Base-by-base conservation (phyloP, 2,329 filamentous ascomycete genomes). In the Magnaporthiopsis incrustans region DNA sequence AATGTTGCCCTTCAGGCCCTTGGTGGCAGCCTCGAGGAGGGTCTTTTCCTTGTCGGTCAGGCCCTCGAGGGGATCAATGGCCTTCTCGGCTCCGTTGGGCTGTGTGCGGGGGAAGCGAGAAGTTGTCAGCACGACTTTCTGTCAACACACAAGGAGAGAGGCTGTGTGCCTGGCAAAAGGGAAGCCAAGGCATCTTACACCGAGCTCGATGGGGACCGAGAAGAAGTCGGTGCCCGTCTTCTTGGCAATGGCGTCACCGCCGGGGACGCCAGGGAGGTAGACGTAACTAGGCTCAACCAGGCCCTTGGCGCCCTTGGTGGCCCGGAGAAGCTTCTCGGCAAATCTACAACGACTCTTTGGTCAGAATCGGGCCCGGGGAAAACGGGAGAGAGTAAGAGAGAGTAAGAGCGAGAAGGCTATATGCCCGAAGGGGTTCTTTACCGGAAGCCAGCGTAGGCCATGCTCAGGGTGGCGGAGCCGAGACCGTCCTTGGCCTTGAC, bases 241-340 rank as follows among this genome's bases (percentile, higher is more conserved):
- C 84, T 96, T 92, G 67, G 84, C 85, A 71, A 99, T 89, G 69
- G 86, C 91, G 63, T 94, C 90, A 73, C 95, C 95, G 67, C 94
- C 95, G 64, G 89, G 80, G 61, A 99, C 85, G 77, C 94, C 94
- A 61, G 91, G 89, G 50, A 98, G 90, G 83, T 97, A 97, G 80
- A 99, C 89, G 78, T 90, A 99, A 77, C 92, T 95, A 72, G 94
- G 92, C 84, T 97, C 94, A 67, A 97, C 83, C 71, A 99, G 89
- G 69, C 91, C 92, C 81, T 92, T 92, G 85, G 96, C 90, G 69
- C 95, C 95, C 79, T 90, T 90, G 73, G 82, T 77, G 71, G 93
- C 95, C 82, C 89, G 92, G 75, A 99, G 87, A 66, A 99, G 84
- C 81, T 93, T 92, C 84, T 98, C 92, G 71, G 95, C 91, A 74